Conservation (phyloP, 2,329 filamentous ascomycete genomes). For the Orbilia oligospora region DNA sequence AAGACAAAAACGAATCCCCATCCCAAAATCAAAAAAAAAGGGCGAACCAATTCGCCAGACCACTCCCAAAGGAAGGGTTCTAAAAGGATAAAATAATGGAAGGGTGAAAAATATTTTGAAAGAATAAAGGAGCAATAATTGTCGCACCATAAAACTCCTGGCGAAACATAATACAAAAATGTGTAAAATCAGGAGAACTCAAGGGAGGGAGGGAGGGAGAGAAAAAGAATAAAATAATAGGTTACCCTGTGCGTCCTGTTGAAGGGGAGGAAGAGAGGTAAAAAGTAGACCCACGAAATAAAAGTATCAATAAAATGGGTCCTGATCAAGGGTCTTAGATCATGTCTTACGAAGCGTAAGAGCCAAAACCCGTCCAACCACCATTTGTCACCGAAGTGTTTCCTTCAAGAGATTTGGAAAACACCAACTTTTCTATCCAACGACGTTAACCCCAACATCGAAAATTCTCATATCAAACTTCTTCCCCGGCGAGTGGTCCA, state of each 20-base stretch:
- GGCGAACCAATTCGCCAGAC: conserved; percentile 30
- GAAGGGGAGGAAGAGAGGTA: background rate
- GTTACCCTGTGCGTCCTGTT: background rate
- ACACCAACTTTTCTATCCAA: conserved; percentile 1
- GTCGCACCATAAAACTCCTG: conserved; percentile 46
- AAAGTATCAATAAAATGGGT: background rate
- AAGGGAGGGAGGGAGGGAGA: background rate
- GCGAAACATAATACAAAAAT: background rate
- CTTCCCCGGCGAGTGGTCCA: conserved; percentile 50
- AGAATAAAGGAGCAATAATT: conserved; percentile 3
- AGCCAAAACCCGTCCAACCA: background rate
- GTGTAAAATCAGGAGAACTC: background rate
- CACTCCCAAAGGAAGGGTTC: conserved; percentile 1
- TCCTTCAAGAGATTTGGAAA: background rate
- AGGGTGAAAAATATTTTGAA: background rate
- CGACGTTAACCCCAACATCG: conserved; percentile 29
- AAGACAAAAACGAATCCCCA: background rate
- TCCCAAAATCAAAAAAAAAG: background rate
- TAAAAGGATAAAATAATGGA: conserved; percentile 16
- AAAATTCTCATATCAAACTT: conserved; percentile 55
- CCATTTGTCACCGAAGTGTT: background rate
- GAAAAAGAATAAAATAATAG: conserved; percentile 1
- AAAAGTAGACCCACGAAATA: background rate
- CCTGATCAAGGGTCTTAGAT: background rate
- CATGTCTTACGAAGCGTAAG: background rate